phyloP scores from a whole-genome alignment of 2,329 filamentous ascomycete species.

The Achaetomium macrosporum region DNA sequence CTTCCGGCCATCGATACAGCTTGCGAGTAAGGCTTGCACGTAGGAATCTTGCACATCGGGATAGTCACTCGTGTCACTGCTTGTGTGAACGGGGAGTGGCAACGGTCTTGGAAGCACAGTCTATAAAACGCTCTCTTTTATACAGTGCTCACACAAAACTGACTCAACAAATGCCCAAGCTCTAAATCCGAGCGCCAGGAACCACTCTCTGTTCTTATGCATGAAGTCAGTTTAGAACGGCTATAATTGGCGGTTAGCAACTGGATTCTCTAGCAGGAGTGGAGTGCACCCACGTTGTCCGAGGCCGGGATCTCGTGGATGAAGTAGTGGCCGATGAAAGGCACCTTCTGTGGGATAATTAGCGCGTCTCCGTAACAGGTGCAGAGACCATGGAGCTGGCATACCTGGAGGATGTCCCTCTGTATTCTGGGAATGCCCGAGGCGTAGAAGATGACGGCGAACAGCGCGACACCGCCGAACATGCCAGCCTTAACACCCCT shows the following conservation, averaged over 20 bases:
- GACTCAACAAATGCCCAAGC: neutral
- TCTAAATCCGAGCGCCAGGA: neutral
- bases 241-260: conserved; percentile 11
- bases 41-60: too few relatives aligned
- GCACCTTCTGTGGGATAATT: conserved; percentile 44
- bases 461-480: conserved; percentile 53
- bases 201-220: neutral
- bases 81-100: too few relatives aligned
- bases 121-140: conserved; percentile 19
- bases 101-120: conserved; percentile 8
- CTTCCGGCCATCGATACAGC: too few relatives aligned
- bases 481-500: conserved; percentile 48
- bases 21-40: too few relatives aligned
- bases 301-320: conserved; percentile 50
- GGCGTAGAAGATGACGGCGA: conserved; percentile 54
- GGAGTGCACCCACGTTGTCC: conserved; percentile 51
- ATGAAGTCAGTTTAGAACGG: conserved; percentile 23
- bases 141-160: conserved; percentile 13
- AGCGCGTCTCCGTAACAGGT: conserved; percentile 11
- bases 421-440: conserved; percentile 58
- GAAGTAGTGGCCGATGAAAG: conserved; percentile 47
- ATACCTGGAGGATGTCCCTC: conserved; percentile 53
- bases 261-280: too few relatives aligned
- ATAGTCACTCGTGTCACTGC: too few relatives aligned
- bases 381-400: conserved; percentile 9